Conservation (phyloP, 2,329 filamentous ascomycete genomes). For the Tolypocladium tropicale region DNA sequence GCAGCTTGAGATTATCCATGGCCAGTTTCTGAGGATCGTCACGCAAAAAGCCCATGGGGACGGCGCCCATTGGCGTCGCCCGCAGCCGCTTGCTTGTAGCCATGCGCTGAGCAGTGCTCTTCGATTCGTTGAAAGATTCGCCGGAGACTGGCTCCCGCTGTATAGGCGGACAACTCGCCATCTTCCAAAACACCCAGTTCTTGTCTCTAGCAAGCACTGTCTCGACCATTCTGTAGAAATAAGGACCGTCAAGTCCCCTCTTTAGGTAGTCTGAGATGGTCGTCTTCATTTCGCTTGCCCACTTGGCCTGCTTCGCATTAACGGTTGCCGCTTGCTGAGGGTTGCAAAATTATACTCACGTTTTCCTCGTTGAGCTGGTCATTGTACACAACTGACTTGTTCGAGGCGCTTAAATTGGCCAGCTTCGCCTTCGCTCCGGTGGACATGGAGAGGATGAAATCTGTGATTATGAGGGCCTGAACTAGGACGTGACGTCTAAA, state of each 20-base stretch:
- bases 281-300: constrained; percentile 69
- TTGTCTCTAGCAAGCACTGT: constrained; percentile 93
- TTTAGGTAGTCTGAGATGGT: constrained; percentile 76
- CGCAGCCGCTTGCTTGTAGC: constrained; percentile 64
- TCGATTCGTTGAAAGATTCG: constrained; percentile 59
- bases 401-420: constrained; percentile 52
- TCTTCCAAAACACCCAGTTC: constrained; percentile 98
- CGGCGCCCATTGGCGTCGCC: constrained; percentile 57
- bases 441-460: constrained; percentile 89
- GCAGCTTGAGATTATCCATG: constrained; percentile 59
- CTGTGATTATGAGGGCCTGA: constrained; percentile 86
- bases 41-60: constrained; percentile 69
- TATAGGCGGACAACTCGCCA: constrained; percentile 84
- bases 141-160: constrained; percentile 62
- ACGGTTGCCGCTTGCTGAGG: background rate
- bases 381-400: constrained; percentile 79
- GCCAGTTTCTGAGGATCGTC: constrained; percentile 49
- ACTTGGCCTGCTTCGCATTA: constrained; percentile 52
- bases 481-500: constrained; percentile 92
- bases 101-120: constrained; percentile 51
- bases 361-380: constrained; percentile 76
- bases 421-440: constrained; percentile 72
- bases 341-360: constrained; percentile 38
- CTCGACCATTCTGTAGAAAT: constrained; percentile 94
- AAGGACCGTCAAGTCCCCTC: constrained; percentile 71